These are phyloP conservation scores for Puccinellia tenuiflora DNA, from an alignment of 176 grass and related monocot genomes.

Conservation along the genomic window DNA sequence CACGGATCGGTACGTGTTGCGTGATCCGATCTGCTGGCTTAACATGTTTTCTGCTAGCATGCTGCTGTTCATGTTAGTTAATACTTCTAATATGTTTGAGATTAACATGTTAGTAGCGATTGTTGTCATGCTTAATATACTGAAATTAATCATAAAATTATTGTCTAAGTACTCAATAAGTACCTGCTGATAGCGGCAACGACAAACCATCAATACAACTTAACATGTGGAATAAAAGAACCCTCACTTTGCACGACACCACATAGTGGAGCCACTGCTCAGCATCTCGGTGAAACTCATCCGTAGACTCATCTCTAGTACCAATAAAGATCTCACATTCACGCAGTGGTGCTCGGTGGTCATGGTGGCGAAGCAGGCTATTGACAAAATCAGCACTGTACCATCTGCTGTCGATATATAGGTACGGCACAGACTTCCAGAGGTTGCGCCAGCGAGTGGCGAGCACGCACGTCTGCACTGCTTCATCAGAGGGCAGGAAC, in stretches of 20 bases:
- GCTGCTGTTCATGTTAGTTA: no score
- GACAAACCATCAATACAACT: no score
- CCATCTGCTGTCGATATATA: background rate
- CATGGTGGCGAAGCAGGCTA: background rate
- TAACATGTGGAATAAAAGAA: background rate
- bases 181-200: no score
- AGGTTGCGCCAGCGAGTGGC: background rate
- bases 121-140: no score
- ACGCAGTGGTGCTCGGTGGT: background rate
- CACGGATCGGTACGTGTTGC: no score
- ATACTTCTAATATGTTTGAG: no score
- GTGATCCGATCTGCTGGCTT: no score
- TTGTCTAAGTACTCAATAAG: no score
- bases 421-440: background rate
- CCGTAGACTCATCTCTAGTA: accelerated
- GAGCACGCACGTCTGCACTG: background rate
- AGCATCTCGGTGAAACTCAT: background rate
- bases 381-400: background rate
- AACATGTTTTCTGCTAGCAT: no score
- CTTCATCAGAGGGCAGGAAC: background rate
- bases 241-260: background rate
- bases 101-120: no score
- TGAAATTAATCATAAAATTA: no score
- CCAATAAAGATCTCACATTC: background rate
- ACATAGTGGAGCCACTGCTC: background rate